Percentiles rank a stretch among this genome's conserved stretches.
Conservation (phyloP, 2,329 filamentous ascomycete genomes). For the Sporothrix euskadiensis region DNA sequence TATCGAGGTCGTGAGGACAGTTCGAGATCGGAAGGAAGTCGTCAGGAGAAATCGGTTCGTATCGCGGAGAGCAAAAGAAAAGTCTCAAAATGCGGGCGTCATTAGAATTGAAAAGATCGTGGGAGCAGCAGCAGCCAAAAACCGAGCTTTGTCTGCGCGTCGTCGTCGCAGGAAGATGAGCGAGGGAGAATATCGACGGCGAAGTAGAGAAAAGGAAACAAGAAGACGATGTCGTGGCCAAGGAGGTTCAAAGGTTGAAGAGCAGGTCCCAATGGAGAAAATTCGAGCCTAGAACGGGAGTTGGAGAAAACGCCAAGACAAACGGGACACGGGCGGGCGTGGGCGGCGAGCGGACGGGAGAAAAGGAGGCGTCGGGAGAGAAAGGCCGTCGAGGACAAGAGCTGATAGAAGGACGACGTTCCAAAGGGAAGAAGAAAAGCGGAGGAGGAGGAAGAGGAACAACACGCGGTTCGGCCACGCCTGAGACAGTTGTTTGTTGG, state of each 20-base stretch:
- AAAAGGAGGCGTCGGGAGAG: constrained; percentile 16
- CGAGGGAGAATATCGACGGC: background rate
- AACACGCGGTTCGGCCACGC: background rate
- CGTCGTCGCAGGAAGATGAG: constrained; percentile 19
- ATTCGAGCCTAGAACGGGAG: background rate
- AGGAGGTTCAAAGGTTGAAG: background rate
- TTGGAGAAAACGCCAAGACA: constrained; percentile 21
- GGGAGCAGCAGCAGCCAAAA: constrained; percentile 21
- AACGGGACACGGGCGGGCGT: constrained; percentile 10
- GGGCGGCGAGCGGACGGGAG: background rate
- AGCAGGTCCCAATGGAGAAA: constrained; percentile 5
- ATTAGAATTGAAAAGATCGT: constrained; percentile 18
- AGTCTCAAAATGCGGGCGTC: constrained; percentile 19
- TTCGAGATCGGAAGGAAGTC: background rate
- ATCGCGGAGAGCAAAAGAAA: background rate
- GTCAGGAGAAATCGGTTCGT: background rate
- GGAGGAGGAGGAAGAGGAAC: background rate
- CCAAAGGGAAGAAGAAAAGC: background rate
- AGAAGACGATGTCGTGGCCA: background rate
- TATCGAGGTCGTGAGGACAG: background rate
- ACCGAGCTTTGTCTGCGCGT: constrained; percentile 25
- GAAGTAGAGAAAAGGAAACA: background rate
- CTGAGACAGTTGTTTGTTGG: background rate
- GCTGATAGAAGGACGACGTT: background rate
- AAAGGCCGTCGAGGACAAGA: background rate